Percentiles rank a stretch among this genome's conserved stretches.
These are phyloP conservation scores for Leishmania braziliensis DNA, from an alignment of 208 protist species.

Conservation along the genomic window DNA sequence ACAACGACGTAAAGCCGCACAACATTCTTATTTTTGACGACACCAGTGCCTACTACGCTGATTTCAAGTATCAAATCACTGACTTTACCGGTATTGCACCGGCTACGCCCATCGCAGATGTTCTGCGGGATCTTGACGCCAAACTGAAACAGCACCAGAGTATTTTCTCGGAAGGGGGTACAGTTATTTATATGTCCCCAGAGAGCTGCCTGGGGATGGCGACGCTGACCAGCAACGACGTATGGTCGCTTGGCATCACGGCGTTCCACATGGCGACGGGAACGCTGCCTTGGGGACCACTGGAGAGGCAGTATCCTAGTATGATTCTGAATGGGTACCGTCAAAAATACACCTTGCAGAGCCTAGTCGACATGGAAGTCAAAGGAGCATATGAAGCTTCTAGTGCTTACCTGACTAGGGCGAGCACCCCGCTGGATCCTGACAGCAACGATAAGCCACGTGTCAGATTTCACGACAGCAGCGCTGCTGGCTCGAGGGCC, in stretches of 20 bases:
- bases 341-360: conserved; percentile 38
- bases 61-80: conserved; percentile 56
- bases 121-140: neutral
- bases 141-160: neutral
- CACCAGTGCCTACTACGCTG: conserved; percentile 1
- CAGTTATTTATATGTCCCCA: conserved; percentile 78
- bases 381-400: neutral
- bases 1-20: conserved; percentile 88
- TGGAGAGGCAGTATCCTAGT: conserved; percentile 60
- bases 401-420: neutral
- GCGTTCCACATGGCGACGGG: conserved; percentile 74
- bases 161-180: conserved; percentile 38
- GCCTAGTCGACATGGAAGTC: conserved; percentile 15
- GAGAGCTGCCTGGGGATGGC: conserved; percentile 69
- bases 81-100: conserved; percentile 44
- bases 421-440: neutral
- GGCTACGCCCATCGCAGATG: conserved; percentile 6
- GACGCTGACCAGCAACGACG: conserved; percentile 62
- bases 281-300: conserved; percentile 60
- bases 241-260: conserved; percentile 85
- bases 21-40: conserved; percentile 73
- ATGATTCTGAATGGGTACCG: conserved; percentile 72
- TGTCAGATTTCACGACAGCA: neutral
- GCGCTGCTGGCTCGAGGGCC: neutral
- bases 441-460: neutral